Evolutionary conservation across 495 filamentous ascomycete genomes (phyloP), one percentile per base, ranked within the genome.

Genomic region (Podospora conica): DNA sequence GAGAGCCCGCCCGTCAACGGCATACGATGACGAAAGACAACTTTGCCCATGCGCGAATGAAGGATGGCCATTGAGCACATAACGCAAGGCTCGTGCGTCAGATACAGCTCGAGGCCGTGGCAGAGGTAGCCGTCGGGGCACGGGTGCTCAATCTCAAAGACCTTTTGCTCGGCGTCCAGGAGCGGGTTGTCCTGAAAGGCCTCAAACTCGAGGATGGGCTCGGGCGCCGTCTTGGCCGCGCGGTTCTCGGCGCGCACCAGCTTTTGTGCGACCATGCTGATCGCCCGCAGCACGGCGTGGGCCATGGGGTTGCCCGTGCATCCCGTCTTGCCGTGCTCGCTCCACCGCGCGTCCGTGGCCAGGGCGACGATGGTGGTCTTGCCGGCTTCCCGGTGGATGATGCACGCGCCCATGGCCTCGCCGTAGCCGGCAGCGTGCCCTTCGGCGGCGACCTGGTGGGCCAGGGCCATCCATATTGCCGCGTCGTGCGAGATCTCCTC

Each of bases 61-160:
- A 98, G 80, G 40, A 97, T 85, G 2, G 92, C 96, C 94, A 98
- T 98, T 9, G 89, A 91, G 77, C 95, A 98, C 86, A 96, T 96
- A 29, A 95, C 82, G 70, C 95, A 98, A 3, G 95, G 95, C 76
- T 98, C 95, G 73, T 97, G 93, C 1, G 92, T 94, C 31, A 94
- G 76, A 75, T 96, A 97, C 29, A 98, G 83, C 69, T 97, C 92
- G 2, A 98, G 84, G 59, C 91, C 89, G 61, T 93, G 89, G 76
- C 94, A 98, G 31, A 98, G 87, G 76, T 98, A 98, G n/a, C 94
- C 94, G 67, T 89, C 88, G 31, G 76, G 78, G 33, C 73, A 76
- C 5, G 79, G 78, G 68, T 81, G 82, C 33, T 80, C 80, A 27
- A 70, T 55, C 20, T 79, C 74, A 48, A 79, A 83, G 5, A 81